Conservation (phyloP, 805 yeast genomes). For the Wickerhamiella spandovensis region DNA sequence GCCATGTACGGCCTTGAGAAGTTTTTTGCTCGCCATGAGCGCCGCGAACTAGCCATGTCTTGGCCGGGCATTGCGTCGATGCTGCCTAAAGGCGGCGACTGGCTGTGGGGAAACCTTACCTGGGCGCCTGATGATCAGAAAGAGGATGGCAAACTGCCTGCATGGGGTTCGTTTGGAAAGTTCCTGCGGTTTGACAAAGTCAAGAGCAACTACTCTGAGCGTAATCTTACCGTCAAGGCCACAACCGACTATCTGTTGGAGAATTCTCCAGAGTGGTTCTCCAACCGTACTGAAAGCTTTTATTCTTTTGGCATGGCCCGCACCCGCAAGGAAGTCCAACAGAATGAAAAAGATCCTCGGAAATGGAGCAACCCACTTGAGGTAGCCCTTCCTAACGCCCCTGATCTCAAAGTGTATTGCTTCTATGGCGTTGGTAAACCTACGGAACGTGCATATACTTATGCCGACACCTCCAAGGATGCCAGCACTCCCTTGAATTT, state of each 20-base stretch:
- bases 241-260: conserved; percentile 52
- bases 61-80: conserved; percentile 94
- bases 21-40: conserved; percentile 79
- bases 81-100: conserved; percentile 91
- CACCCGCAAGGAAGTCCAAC: conserved; percentile 41
- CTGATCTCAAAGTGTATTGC: conserved; percentile 76
- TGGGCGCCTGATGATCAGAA: conserved; percentile 58
- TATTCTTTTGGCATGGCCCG: conserved; percentile 71
- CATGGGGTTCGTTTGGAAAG: conserved; percentile 44
- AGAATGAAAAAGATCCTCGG: conserved; percentile 54
- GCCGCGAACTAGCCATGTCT: conserved; percentile 70
- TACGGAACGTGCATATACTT: conserved; percentile 85
- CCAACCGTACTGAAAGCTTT: conserved; percentile 46
- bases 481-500: conserved; percentile 42
- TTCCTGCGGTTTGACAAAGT: conserved; percentile 52
- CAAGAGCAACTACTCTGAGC: conserved; percentile 30
- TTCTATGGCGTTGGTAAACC: conserved; percentile 96
- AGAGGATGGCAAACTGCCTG: conserved; percentile 13
- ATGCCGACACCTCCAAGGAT: conserved; percentile 53
- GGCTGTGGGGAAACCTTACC: conserved; percentile 69
- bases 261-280: conserved; percentile 67
- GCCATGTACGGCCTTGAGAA: conserved; percentile 92
- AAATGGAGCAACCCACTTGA: conserved; percentile 96
- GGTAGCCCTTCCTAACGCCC: conserved; percentile 84
- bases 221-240: conserved; percentile 51